Base-by-base conservation (phyloP, 202 grass and related monocot genomes). In the Panicum hallii region DNA sequence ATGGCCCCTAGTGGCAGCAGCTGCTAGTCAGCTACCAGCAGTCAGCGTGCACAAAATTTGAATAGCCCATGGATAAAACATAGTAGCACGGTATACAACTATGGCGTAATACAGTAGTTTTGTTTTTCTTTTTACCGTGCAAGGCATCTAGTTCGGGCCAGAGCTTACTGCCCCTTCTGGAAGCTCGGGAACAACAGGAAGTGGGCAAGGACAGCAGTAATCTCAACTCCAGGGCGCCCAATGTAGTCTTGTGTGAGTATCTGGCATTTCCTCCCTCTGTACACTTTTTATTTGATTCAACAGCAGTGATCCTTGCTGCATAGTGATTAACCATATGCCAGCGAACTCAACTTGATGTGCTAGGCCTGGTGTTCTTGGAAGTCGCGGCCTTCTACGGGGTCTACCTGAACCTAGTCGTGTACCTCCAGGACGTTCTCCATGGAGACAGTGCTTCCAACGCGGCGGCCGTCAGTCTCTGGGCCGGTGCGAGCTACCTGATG, bases 391-490 rank as follows among this genome's bases (percentile, higher is more conserved):
- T 87, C 79, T 90, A 92, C 79, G 90, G 94, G 9, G 73, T 97
- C 22, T 85, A 82, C 66, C 82, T 83, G 30, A 94, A 83, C 87
- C 63, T 97, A 34, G 69, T 94, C 9, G 88, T 92, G 49, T 97
- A 94, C 46, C 88, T 97, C 32, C 71, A 86, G 23, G 91, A 85
- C 19, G 90, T 92, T 75, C 81, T 97, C 15, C 92, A 89, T 28
- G 94, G 92, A 9, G 88, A 85, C 72, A 92, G 75, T 22, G 92
- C 94, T 62, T 85, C 92, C 5, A 94, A 87, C 36, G 92, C 93
- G 74, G 78, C 85, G 11, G 77, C 90, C 8, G 87, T 84, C 61
- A 69, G 7, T 23, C 52, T 43, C 16, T 97, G 94, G 90, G 82
- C 58, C 2, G 94, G 81, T 23, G 85, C 79, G 0, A 89, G 80